Evolutionary conservation across 2,329 filamentous ascomycete species (phyloP).

Genomic region (Neonectria ditissima): DNA sequence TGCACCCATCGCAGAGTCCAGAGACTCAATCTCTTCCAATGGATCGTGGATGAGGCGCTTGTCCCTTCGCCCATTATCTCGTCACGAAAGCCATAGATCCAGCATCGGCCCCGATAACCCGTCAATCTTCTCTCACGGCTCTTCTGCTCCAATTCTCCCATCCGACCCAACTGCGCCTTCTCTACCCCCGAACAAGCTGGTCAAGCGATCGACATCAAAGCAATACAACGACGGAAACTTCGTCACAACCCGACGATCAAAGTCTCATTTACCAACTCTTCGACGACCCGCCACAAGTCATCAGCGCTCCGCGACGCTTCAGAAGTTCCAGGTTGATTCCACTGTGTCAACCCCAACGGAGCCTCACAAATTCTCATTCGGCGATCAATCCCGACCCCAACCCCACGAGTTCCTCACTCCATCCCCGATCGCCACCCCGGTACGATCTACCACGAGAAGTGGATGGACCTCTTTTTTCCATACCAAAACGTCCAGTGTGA

Average conservation of each 20-base stretch:
- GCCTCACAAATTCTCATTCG: conserved; percentile 50
- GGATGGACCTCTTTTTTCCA: conserved; percentile 71
- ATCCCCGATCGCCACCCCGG: conserved; percentile 40
- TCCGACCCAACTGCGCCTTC: conserved; percentile 53
- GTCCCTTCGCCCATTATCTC: conserved; percentile 73
- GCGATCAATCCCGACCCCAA: conserved; percentile 49
- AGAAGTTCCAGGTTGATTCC: conserved; percentile 59
- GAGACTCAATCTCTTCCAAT: conserved; percentile 71
- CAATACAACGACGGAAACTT: conserved; percentile 59
- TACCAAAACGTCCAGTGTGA: conserved; percentile 49
- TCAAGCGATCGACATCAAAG: conserved; percentile 76
- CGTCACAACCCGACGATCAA: conserved; percentile 62
- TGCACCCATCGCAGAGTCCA: conserved; percentile 56
- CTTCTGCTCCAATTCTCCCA: conserved; percentile 72
- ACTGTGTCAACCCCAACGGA: conserved; percentile 41
- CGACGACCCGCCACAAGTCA: conserved; percentile 83
- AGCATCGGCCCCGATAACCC: conserved; percentile 74
- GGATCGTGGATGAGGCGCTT: conserved; percentile 80
- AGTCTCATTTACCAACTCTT: conserved; percentile 72
- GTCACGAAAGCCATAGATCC: conserved; percentile 72
- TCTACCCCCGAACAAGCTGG: conserved; percentile 78
- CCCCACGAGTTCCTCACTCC: conserved; percentile 47
- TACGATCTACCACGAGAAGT: conserved; percentile 33
- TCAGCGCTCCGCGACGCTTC: conserved; percentile 78
- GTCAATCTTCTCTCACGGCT: conserved; percentile 75